Evolutionary conservation across 169 alveolate species (phyloP).

Genomic region (Plasmodium malariae): DNA sequence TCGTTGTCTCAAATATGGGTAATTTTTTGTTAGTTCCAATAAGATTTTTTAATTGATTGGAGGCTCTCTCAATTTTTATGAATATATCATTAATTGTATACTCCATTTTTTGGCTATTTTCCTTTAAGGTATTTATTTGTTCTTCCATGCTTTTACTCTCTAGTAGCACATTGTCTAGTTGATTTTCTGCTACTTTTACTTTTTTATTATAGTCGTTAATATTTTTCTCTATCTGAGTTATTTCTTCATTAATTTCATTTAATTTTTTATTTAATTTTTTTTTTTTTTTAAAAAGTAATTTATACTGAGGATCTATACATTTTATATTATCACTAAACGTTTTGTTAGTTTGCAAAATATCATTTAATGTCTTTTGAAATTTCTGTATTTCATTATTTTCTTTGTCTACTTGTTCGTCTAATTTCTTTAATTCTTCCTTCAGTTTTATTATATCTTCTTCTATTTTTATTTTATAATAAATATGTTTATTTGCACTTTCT

Average conservation of each 20-base stretch:
- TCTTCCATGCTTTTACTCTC: conserved; percentile 39
- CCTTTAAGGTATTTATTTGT: conserved; percentile 19
- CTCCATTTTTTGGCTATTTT: conserved; percentile 40
- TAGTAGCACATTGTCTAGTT: conserved; percentile 4
- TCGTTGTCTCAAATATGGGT: not conserved
- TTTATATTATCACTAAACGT: conserved; percentile 55
- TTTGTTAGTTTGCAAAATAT: conserved; percentile 63
- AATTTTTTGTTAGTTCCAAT: not conserved
- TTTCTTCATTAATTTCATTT: conserved; percentile 44
- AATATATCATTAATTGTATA: conserved; percentile 34
- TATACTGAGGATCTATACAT: conserved; percentile 61
- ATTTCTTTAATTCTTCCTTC: conserved; percentile 26
- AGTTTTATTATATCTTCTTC: conserved; percentile 65
- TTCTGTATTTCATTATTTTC: conserved; percentile 14
- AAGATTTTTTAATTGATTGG: conserved; percentile 37
- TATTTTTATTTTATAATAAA: conserved; percentile 53
- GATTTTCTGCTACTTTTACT: not conserved
- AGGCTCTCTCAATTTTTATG: conserved; percentile 59
- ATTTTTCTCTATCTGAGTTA: conserved; percentile 9
- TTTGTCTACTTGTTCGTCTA: conserved; percentile 22
- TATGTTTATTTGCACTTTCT: conserved; percentile 13
- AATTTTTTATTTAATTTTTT: conserved; percentile 68
- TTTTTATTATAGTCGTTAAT: conserved; percentile 48
- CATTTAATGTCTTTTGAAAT: conserved; percentile 58
- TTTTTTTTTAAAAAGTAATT: conserved; percentile 64